Evolutionary conservation across 2,329 filamentous ascomycete species (phyloP).

Genomic region (Leptosphaerulina australis): DNA sequence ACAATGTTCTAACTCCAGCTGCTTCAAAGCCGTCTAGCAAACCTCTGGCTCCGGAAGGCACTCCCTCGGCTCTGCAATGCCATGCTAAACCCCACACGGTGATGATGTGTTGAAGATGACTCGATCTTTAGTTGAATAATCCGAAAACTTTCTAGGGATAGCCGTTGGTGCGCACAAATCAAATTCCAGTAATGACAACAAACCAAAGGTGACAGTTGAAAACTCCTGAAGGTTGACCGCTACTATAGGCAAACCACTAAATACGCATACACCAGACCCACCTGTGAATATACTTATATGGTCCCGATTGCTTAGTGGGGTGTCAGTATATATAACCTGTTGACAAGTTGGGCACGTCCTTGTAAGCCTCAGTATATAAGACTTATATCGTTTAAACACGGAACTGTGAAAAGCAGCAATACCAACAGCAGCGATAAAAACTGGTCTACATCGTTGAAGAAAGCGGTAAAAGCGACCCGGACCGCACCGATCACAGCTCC

Average conservation of each 20-base stretch:
- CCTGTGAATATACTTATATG: too few relatives aligned
- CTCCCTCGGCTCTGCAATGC: conserved; percentile 37
- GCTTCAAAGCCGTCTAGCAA: conserved; percentile 17
- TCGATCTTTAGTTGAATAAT: conserved; percentile 33
- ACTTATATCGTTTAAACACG: conserved; percentile 9
- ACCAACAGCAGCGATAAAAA: too few relatives aligned
- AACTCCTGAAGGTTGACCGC: too few relatives aligned
- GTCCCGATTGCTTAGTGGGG: too few relatives aligned
- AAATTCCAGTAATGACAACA: conserved; percentile 18
- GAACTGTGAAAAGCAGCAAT: too few relatives aligned
- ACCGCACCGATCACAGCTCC: too few relatives aligned
- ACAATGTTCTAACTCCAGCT: conserved; percentile 5
- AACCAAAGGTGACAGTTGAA: too few relatives aligned
- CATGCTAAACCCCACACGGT: conserved; percentile 31
- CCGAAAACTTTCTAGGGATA: conserved; percentile 22
- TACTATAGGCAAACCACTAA: conserved; percentile 21
- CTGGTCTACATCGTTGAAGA: too few relatives aligned
- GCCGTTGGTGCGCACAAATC: conserved; percentile 14
- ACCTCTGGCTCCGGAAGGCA: conserved; percentile 29
- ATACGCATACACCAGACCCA: conserved; percentile 14
- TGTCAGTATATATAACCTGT: conserved; percentile 17
- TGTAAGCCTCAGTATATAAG: not conserved
- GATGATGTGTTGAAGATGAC: conserved; percentile 28
- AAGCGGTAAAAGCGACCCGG: too few relatives aligned
- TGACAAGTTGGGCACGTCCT: too few relatives aligned